These are phyloP conservation scores for Rhypophila decipiens DNA, from an alignment of 495 filamentous ascomycete genomes.

Conservation along the genomic window DNA sequence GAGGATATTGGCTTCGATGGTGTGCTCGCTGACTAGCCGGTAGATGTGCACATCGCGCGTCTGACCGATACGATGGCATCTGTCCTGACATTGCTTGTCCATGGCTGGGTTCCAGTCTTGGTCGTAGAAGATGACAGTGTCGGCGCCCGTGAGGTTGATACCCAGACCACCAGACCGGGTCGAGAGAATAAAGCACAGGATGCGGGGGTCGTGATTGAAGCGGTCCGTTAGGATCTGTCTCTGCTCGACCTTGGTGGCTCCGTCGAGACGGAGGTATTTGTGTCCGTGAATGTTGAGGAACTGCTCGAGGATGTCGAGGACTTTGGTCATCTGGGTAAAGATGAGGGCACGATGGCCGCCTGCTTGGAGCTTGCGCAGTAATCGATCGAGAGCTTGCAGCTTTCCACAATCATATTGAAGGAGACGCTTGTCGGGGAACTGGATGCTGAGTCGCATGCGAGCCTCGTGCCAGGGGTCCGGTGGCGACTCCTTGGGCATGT, in stretches of 20 bases:
- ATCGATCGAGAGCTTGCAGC: slow-evolving; percentile 79
- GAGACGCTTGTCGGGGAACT: slow-evolving; percentile 92
- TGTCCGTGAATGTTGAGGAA: slow-evolving; percentile 98
- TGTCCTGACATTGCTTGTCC: slow-evolving; percentile 99
- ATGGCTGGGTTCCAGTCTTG: slow-evolving; percentile 99
- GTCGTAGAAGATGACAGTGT: slow-evolving; percentile 99
- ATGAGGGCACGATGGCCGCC: slow-evolving; percentile 91
- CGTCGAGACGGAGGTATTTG: slow-evolving; percentile 86
- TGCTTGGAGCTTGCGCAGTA: slow-evolving; percentile 80
- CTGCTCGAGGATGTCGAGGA: slow-evolving; percentile 93
- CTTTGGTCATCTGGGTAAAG: slow-evolving; percentile 99
- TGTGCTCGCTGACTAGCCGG: slow-evolving; percentile 93
- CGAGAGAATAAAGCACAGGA: slow-evolving; percentile 90
- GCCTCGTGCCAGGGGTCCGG: slow-evolving; percentile 88
- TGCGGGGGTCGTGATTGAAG: slow-evolving; percentile 91
- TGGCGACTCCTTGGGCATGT: slow-evolving; percentile 45
- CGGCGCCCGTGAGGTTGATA: slow-evolving; percentile 93
- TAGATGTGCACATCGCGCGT: slow-evolving; percentile 98
- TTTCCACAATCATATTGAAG: slow-evolving; percentile 98
- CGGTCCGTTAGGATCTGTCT: slow-evolving; percentile 92
- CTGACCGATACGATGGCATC: slow-evolving; percentile 96
- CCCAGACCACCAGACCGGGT: slow-evolving; percentile 91
- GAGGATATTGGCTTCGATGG: slow-evolving; percentile 97
- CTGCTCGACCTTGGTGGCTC: slow-evolving; percentile 88
- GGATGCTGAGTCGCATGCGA: slow-evolving; percentile 86